Evolutionary conservation across 2,329 filamentous ascomycete species (phyloP), one percentile per base, ranked within the genome.

Genomic region (Capronia epimyces): DNA sequence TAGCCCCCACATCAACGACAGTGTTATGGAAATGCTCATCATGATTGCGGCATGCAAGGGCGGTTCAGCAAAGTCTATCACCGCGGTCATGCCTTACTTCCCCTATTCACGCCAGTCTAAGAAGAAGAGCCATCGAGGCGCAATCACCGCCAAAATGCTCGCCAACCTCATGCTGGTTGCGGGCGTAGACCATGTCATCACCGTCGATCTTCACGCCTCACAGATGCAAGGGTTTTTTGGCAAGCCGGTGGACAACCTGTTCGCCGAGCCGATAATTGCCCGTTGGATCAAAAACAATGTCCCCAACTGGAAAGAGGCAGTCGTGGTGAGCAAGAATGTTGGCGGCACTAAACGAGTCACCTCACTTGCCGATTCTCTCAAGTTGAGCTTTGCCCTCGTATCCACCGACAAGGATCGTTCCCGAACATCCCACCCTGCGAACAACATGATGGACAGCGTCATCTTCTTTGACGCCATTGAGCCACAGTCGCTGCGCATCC

Each of bases 161-260:
- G 91, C 93, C 55, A 98, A 98, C 68, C 80, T 97, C 43, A 82
- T 98, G 61, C 81, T 87, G 54, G 87, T 98, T 50, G 93, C 93
- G 45, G 93, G 93, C 47, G 89, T 98, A 60, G 89, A 95, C 71
- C 93, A 98, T 75, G 87, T 98, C 68, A 90, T 98, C 64, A 98
- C 93, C 13, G 86, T 98, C 65, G 93, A 98, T 66, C 79, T 98
- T 24, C 93, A 98, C 47, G 87, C 87, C 46, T 89, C 87, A n/a
- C 93, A 97, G 74, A 97, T 97, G 89, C 93, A 98, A 72, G 93
- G 93, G 52, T 98, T 98, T 74, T 98, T 98, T 78, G 87, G 87
- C 65, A 95, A 91, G 62, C 93, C 93, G 0, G 91, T 98, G 53
- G 93, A 98, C 71, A 97, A 98, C 66, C 83, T 98, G 46, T 89